Conservation (phyloP, 345 rosid species). For the Lepidium didymum region DNA sequence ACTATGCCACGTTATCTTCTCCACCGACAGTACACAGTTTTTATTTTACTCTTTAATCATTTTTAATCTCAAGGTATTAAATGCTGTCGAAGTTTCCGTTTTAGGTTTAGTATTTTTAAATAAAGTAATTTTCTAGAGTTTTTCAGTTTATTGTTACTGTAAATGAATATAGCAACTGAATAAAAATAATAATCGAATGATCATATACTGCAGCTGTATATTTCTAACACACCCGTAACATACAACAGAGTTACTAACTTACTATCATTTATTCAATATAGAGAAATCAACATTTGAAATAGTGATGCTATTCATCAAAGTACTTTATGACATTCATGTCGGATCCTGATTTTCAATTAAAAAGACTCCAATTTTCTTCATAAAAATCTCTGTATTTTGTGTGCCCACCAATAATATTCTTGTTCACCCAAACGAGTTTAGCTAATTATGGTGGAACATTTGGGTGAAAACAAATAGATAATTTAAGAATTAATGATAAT, state of each 20-base stretch:
- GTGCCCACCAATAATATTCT: not conserved
- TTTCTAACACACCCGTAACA: not conserved
- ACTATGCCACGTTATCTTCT: constrained; percentile 27
- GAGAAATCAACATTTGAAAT: no score
- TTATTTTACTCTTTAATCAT: not conserved
- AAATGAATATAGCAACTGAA: not conserved
- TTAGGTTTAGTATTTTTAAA: not conserved
- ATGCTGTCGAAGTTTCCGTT: not conserved
- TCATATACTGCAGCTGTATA: no score
- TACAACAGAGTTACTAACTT: not conserved
- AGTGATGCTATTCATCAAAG: not conserved
- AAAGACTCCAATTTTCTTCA: no score
- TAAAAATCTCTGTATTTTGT: not conserved
- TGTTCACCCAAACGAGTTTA: not conserved
- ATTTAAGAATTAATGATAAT: not conserved
- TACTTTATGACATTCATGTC: not conserved
- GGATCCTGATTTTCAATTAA: no score
- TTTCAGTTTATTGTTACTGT: not conserved
- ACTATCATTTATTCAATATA: no score
- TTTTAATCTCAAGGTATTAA: not conserved
- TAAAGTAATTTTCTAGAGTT: not conserved
- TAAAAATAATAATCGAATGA: not conserved
- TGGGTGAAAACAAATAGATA: not conserved
- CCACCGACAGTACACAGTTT: constrained; percentile 23
- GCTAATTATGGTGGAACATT: not conserved